Percentiles rank a stretch among this genome's conserved stretches.
Conservation (phyloP, 345 rosid species). For the Nasturtium officinale region DNA sequence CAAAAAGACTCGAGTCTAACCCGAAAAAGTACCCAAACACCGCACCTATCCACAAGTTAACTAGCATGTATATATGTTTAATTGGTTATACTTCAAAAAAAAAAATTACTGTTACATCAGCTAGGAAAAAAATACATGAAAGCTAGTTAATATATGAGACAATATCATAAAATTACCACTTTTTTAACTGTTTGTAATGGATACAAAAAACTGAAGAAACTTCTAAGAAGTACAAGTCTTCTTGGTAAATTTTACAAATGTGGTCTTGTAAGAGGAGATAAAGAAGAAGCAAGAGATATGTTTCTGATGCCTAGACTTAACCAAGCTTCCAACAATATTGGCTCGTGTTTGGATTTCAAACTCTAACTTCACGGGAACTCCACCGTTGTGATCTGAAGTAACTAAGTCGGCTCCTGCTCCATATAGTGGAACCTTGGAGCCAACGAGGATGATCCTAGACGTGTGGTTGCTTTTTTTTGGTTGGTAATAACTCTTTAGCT, state of each 20-base stretch:
- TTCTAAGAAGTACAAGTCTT: slow-evolving; percentile 24
- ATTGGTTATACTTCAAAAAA: no score
- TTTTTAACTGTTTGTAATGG: background rate
- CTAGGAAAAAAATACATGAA: background rate
- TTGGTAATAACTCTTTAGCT: slow-evolving; percentile 67
- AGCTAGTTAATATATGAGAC: background rate
- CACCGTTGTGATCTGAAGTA: slow-evolving; percentile 42
- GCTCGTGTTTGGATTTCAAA: slow-evolving; percentile 62
- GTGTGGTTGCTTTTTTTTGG: slow-evolving; percentile 65
- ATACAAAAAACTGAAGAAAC: background rate
- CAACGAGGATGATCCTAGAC: slow-evolving; percentile 53
- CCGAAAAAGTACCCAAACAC: no score
- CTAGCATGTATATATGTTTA: no score
- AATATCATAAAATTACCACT: background rate
- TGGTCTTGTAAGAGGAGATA: slow-evolving; percentile 3
- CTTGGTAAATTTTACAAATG: slow-evolving; percentile 25
- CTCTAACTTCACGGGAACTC: slow-evolving; percentile 59
- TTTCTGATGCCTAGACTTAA: slow-evolving; percentile 56
- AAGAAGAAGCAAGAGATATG: slow-evolving; percentile 52
- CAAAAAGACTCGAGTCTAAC: no score
- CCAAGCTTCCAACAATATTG: slow-evolving; percentile 73
- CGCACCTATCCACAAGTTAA: no score
- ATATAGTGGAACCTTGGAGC: slow-evolving; percentile 66
- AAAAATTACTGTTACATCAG: no score
- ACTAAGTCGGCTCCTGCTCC: slow-evolving; percentile 75